A percentile compares a stretch with the other conserved stretches of the same genome.
Conservation (phyloP, 805 yeast species). For the Millerozyma miso region DNA sequence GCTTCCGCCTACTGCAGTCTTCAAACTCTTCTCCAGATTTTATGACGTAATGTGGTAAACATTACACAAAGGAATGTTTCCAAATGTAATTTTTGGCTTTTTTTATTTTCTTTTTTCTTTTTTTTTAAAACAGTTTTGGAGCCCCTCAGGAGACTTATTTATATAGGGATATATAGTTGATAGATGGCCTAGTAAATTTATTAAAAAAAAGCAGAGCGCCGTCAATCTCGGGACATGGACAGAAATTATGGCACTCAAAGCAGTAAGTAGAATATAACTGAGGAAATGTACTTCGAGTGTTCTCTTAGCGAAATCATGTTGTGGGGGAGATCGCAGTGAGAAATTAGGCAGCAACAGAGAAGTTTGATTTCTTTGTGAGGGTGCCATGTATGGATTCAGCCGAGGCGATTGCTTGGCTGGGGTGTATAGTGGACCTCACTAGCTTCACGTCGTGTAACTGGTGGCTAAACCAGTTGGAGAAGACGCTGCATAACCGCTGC, state of each 20-base stretch:
- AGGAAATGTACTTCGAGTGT: too few species aligned
- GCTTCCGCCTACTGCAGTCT: not conserved
- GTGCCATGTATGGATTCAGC: too few species aligned
- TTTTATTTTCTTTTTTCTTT: conserved; percentile 1
- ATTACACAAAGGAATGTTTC: conserved; percentile 3
- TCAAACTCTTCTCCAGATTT: not conserved
- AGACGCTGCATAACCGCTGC: too few species aligned
- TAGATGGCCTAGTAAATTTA: not conserved
- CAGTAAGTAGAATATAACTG: not conserved
- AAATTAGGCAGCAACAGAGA: too few species aligned
- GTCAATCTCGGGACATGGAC: not conserved
- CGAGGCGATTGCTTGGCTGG: too few species aligned
- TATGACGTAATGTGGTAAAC: conserved; percentile 3
- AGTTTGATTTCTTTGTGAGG: too few species aligned
- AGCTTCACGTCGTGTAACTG: too few species aligned
- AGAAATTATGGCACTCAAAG: not conserved
- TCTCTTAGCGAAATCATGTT: too few species aligned
- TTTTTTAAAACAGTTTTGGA: not conserved
- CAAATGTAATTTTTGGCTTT: not conserved
- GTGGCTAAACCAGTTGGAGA: too few species aligned
- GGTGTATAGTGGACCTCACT: too few species aligned
- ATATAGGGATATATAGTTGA: not conserved
- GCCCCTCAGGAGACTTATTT: not conserved
- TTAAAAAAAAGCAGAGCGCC: not conserved
- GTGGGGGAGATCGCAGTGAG: too few species aligned